A percentile compares a stretch with the other conserved stretches of the same genome.
phyloP scores from a whole-genome alignment of 441 rosid genomes.

The Daphne laureola region DNA sequence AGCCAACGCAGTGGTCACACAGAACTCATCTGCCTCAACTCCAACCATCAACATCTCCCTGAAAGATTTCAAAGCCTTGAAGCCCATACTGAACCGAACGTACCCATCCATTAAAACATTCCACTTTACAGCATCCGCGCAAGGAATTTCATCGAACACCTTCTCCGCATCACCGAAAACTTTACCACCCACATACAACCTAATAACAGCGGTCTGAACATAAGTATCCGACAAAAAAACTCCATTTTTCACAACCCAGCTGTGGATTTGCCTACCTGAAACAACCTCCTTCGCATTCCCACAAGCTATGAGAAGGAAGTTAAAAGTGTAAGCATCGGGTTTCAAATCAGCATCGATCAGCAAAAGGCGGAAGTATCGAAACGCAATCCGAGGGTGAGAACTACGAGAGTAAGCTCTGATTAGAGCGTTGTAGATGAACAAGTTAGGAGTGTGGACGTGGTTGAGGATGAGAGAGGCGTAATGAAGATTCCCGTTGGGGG shows the following conservation, averaged over 20 bases:
- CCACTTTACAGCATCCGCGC: conserved; percentile 42
- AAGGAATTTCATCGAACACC: conserved; percentile 49
- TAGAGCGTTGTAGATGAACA: conserved; percentile 36
- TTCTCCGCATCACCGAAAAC: conserved; percentile 27
- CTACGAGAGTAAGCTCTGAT: conserved; percentile 40
- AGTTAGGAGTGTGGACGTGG: conserved; percentile 23
- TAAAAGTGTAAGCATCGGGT: conserved; percentile 42
- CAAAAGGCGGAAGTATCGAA: conserved; percentile 35
- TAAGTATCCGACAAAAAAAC: conserved; percentile 30
- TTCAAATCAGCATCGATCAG: conserved; percentile 17
- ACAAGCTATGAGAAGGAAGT: conserved; percentile 34
- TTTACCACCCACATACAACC: conserved; percentile 22
- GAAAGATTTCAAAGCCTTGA: conserved; percentile 29
- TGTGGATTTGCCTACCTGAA: conserved; percentile 33
- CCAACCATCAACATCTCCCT: conserved; percentile 37
- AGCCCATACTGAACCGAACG: conserved; percentile 23
- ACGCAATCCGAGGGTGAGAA: conserved; percentile 27
- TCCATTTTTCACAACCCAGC: conserved; percentile 39
- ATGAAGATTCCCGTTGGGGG: conserved; percentile 22
- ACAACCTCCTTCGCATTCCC: conserved; percentile 18
- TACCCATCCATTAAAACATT: conserved; percentile 50
- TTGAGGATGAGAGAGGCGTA: conserved; percentile 35
- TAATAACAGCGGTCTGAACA: conserved; percentile 34
- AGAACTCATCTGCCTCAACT: conserved; percentile 42
- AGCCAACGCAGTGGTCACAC: conserved; percentile 38